Percentiles rank a stretch among this genome's conserved stretches.
These are phyloP conservation scores for Saussurea involucrata DNA, from an alignment of 129 eudicot species.

Conservation along the genomic window DNA sequence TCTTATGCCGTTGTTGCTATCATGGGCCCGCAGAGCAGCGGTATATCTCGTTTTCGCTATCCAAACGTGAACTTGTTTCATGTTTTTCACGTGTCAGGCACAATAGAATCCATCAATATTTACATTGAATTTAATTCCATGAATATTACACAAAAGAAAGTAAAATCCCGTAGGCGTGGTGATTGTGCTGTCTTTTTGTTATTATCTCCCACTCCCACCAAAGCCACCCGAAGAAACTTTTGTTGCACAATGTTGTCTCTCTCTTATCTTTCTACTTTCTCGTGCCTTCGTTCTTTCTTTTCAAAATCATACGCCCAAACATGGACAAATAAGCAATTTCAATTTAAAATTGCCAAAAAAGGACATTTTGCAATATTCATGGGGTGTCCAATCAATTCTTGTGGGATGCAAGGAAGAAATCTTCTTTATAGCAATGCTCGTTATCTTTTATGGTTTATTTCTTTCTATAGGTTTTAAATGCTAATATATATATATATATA, in stretches of 20 bases:
- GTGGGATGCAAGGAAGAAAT: not conserved
- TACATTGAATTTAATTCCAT: not conserved
- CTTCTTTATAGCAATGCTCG: not conserved
- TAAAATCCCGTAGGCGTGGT: not conserved
- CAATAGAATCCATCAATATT: not conserved
- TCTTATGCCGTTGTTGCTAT: constrained; percentile 98
- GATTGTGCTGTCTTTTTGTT: not conserved
- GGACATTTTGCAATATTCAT: not conserved
- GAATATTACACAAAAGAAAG: not conserved
- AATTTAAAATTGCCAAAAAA: not conserved
- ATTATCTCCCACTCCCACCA: not conserved
- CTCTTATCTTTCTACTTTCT: not conserved
- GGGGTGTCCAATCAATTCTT: not conserved
- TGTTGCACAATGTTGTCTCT: not conserved
- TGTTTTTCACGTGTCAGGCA: not conserved
- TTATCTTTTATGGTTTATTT: not conserved
- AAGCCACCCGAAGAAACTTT: not conserved
- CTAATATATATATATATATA: too few species aligned
- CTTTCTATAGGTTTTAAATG: not conserved
- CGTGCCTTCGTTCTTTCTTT: not conserved
- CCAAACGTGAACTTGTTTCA: not conserved
- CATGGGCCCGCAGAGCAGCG: constrained; percentile 99
- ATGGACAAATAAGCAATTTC: not conserved
- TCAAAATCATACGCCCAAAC: not conserved
- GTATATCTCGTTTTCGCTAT: constrained; percentile 37